A percentile compares a stretch with the other conserved stretches of the same genome.
These are phyloP conservation scores for Fusarium caatingaense DNA, from an alignment of 2,329 filamentous ascomycete genomes.

Conservation along the genomic window DNA sequence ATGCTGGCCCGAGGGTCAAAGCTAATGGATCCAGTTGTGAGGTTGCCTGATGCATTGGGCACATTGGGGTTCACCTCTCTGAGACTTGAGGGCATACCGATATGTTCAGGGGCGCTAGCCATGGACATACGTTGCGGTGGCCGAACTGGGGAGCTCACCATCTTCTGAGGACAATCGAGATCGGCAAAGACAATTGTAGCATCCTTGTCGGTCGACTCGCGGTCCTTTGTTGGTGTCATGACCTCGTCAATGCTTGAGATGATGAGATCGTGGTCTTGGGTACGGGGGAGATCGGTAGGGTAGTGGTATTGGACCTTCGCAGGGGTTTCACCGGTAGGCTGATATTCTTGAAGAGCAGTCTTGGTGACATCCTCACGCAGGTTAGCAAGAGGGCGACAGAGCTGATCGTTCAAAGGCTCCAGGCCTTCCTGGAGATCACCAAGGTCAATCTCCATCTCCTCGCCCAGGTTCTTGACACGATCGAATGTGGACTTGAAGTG, in stretches of 20 bases:
- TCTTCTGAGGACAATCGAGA: constrained; percentile 42
- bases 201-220: constrained; percentile 50
- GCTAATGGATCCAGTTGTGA: constrained; percentile 51
- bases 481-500: constrained; percentile 77
- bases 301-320: constrained; percentile 85
- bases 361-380: constrained; percentile 76
- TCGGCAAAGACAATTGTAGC: constrained; percentile 58
- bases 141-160: constrained; percentile 49
- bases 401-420: constrained; percentile 66
- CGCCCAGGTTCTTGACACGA: constrained; percentile 74
- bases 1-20: constrained; percentile 59
- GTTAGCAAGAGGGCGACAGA: constrained; percentile 76
- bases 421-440: constrained; percentile 69
- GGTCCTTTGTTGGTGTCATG: constrained; percentile 36
- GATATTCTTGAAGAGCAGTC: constrained; percentile 80
- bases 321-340: constrained; percentile 86
- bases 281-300: constrained; percentile 81
- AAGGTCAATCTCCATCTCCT: constrained; percentile 73
- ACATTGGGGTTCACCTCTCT: constrained; percentile 68
- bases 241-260: constrained; percentile 56
- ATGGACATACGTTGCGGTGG: constrained; percentile 47
- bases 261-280: constrained; percentile 62
- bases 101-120: constrained; percentile 44
- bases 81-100: constrained; percentile 57
- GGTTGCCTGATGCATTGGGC: constrained; percentile 59